phyloP scores from a whole-genome alignment of 2,329 filamentous ascomycete genomes.

The Teratosphaeria destructans region DNA sequence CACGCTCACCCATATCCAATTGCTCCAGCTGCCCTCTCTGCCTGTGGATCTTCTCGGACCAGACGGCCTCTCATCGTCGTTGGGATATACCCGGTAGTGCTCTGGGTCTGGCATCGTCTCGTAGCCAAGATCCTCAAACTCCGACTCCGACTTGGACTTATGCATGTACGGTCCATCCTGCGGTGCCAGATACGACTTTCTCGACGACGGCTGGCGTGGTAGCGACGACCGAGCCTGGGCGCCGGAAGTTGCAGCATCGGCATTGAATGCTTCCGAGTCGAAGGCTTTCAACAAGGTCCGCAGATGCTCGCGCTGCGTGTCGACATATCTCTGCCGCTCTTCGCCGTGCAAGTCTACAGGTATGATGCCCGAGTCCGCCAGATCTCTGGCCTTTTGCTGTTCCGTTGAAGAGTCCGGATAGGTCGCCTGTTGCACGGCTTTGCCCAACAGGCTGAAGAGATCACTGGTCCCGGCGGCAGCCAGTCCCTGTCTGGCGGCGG shows the following conservation, averaged over 20 bases:
- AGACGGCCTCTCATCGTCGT: conserved; percentile 1
- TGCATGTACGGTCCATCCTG: conserved; percentile 38
- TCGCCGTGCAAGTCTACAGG: conserved; percentile 58
- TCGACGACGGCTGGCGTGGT: conserved; percentile 16
- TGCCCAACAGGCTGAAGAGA: conserved; percentile 67
- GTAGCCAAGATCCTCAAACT: conserved; percentile 55
- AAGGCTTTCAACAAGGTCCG: conserved; percentile 64
- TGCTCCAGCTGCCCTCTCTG: conserved; percentile 21
- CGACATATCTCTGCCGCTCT: conserved; percentile 64
- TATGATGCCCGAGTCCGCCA: conserved; percentile 54
- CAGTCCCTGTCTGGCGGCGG: conserved; percentile 50
- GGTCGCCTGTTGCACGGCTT: conserved; percentile 51
- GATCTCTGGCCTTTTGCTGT: conserved; percentile 37
- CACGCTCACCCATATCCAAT: conserved; percentile 23
- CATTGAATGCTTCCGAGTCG: conserved; percentile 57
- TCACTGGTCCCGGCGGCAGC: conserved; percentile 45
- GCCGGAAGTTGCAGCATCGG: conserved; percentile 10
- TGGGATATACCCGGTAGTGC: conserved; percentile 10
- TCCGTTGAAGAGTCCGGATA: conserved; percentile 26
- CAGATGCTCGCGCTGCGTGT: conserved; percentile 68
- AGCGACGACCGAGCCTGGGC: conserved; percentile 11
- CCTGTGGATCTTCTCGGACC: conserved; percentile 3
- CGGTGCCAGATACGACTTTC: conserved; percentile 19
- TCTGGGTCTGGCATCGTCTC: conserved; percentile 28
- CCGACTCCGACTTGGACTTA: conserved; percentile 75